phyloP scores from a whole-genome alignment of 2,329 filamentous ascomycete species.

The Fusarium begoniae region DNA sequence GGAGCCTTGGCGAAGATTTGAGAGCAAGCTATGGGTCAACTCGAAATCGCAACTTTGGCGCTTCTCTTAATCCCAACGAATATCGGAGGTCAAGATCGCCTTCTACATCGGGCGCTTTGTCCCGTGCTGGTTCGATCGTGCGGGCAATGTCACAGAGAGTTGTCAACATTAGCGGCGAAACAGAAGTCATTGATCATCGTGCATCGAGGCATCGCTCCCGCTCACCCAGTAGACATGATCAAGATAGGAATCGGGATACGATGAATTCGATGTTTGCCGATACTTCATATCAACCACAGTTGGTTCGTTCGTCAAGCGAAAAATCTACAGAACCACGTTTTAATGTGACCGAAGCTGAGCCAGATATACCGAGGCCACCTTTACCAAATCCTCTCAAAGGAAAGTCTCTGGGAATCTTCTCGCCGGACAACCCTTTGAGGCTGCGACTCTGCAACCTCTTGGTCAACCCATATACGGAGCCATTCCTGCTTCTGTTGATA shows the following conservation, averaged over 20 bases:
- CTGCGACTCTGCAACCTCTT: constrained; percentile 82
- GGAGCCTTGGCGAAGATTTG: constrained; percentile 59
- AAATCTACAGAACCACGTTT: constrained; percentile 50
- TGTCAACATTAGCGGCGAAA: constrained; percentile 95
- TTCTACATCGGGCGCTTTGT: constrained; percentile 71
- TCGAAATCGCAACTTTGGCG: constrained; percentile 66
- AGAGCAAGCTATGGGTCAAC: constrained; percentile 66
- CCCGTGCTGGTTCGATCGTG: constrained; percentile 78
- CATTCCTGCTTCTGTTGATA: constrained; percentile 86
- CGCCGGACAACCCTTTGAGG: constrained; percentile 78
- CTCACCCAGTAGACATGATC: constrained; percentile 59
- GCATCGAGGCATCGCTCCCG: constrained; percentile 69
- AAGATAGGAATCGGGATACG: constrained; percentile 39
- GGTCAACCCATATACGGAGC: constrained; percentile 87
- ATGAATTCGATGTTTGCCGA: constrained; percentile 53
- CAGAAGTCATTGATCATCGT: constrained; percentile 80
- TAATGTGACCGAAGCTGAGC: constrained; percentile 26
- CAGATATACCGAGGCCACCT: constrained; percentile 25
- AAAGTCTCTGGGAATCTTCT: constrained; percentile 85
- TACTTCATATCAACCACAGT: constrained; percentile 62
- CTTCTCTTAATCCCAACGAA: constrained; percentile 62
- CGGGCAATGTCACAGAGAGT: constrained; percentile 95
- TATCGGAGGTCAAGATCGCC: constrained; percentile 68
- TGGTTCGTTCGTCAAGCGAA: constrained; percentile 55
- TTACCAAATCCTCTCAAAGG: constrained; percentile 81